Evolutionary conservation across 805 yeast species (phyloP), one percentile per base, ranked within the genome.

Genomic region (Wickerhamiella sergipiensis): DNA sequence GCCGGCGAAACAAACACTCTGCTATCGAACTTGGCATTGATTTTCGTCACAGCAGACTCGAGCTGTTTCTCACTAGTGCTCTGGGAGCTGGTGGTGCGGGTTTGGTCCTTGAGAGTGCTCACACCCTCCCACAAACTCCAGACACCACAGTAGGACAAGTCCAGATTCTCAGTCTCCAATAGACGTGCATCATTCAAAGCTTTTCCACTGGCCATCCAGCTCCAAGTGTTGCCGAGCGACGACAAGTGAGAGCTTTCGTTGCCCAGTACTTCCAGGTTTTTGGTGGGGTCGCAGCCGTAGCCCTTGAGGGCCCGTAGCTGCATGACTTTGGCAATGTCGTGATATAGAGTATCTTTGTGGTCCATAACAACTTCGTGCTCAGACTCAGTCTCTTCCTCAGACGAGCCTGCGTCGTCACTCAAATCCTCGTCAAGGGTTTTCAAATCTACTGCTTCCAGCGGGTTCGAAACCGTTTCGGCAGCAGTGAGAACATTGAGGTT

Each of bases 141-240:
- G 2, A 90, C 94, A 6, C 98, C 98, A 56, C 84, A 82, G 62
- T 78, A 88, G 1, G 95, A 89, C 31, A 90, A 72, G 61, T 90
- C 96, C 39, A 86, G 68, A 17, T 77, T 81, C 22, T 79, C 80
- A 5, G 83, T 74, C 2, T 77, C 70, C 83, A 81, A 70, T 0
- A 85, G 83, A 47, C 80, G 76, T 18, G 74, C 74, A 3, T 79
- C 79, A 9, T 45, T 29, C 1, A 85, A 73, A 43, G 76, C 78
- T 50, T 78, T 75, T 0, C 94, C 86, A 48, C 85, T 76, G 1
- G 79, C 76, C 31, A 90, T 67, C 97, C 97, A 90, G 61, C 83
- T 80, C 97, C 97, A 90, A 0, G 95, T 83, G 58, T 85, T 47
- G 83, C 68, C 55, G 78, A 83, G n/a, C 70, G 52, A 49, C 19